phyloP scores from a whole-genome alignment of 2,329 filamentous ascomycete species.

The Acarospora socialis region DNA sequence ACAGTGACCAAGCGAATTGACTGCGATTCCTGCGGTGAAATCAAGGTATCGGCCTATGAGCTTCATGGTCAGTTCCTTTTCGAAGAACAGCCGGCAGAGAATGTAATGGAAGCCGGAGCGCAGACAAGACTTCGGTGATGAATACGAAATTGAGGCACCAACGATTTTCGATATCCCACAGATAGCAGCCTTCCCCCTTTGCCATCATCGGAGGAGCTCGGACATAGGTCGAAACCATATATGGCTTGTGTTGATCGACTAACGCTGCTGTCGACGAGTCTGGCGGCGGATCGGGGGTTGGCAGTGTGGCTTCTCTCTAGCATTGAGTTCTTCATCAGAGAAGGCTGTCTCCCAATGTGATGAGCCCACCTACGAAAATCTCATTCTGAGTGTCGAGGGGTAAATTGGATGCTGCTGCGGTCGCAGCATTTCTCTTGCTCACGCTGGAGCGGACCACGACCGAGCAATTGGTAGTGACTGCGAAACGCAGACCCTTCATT shows the following conservation, averaged over 20 bases:
- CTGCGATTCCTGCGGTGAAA: conserved; percentile 90
- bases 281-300: conserved; percentile 57
- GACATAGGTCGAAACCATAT: conserved; percentile 92
- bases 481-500: too few species aligned
- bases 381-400: background rate
- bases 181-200: conserved; percentile 69
- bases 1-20: conserved; percentile 83
- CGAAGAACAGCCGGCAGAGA: too few species aligned
- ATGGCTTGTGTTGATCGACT: conserved; percentile 61
- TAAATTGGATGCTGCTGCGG: too few species aligned
- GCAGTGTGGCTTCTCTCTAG: conserved; percentile 38
- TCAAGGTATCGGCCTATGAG: too few species aligned
- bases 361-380: background rate
- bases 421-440: too few species aligned
- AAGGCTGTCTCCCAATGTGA: too few species aligned
- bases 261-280: conserved; percentile 64
- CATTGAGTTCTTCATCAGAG: too few species aligned
- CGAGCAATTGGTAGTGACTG: too few species aligned
- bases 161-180: conserved; percentile 82
- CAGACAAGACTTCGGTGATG: conserved; percentile 90
- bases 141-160: conserved; percentile 90
- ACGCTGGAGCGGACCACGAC: too few species aligned
- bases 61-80: too few species aligned
- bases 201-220: conserved; percentile 83
- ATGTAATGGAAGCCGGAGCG: too few species aligned